phyloP scores from a whole-genome alignment of 371 early-diverging fungal species.

The Mortierella sp. region DNA sequence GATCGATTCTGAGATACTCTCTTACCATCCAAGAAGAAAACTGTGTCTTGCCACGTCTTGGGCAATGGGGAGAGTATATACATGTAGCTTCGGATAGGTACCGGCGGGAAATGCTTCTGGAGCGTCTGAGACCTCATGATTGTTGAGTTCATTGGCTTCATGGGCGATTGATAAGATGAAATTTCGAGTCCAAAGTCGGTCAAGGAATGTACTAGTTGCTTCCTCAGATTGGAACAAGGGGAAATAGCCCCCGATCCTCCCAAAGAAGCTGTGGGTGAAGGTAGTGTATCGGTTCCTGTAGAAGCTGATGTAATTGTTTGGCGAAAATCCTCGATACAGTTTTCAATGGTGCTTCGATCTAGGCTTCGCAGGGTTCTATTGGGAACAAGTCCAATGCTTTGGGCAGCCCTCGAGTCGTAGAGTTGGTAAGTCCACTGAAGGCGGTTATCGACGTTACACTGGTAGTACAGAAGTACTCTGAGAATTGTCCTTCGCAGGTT shows the following conservation, averaged over 20 bases:
- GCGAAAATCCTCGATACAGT: conserved; percentile 34
- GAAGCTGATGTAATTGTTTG: conserved; percentile 16
- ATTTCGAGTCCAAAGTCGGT: conserved; percentile 46
- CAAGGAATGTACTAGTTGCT: conserved; percentile 40
- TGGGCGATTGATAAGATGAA: conserved; percentile 44
- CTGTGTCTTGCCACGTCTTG: conserved; percentile 29
- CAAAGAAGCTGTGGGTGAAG: background rate
- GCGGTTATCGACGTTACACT: conserved; percentile 37
- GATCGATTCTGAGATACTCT: conserved; percentile 4
- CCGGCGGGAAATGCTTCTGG: conserved; percentile 43
- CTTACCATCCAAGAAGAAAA: conserved; percentile 28
- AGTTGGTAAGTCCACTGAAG: conserved; percentile 48
- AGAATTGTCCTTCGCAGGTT: conserved; percentile 26
- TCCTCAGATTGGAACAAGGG: conserved; percentile 35
- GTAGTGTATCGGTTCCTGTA: background rate
- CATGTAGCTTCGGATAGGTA: conserved; percentile 41
- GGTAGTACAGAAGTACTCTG: conserved; percentile 39
- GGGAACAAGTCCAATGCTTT: conserved; percentile 28
- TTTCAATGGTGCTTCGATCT: conserved; percentile 12
- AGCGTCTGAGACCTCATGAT: conserved; percentile 31
- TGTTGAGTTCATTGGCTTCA: conserved; percentile 21
- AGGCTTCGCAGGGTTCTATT: conserved; percentile 30
- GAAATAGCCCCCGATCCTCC: conserved; percentile 7
- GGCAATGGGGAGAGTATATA: conserved; percentile 39
- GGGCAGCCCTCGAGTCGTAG: conserved; percentile 34